These are phyloP conservation scores for Yamadazyma sp. DNA, from an alignment of 805 yeast species.

Conservation along the genomic window DNA sequence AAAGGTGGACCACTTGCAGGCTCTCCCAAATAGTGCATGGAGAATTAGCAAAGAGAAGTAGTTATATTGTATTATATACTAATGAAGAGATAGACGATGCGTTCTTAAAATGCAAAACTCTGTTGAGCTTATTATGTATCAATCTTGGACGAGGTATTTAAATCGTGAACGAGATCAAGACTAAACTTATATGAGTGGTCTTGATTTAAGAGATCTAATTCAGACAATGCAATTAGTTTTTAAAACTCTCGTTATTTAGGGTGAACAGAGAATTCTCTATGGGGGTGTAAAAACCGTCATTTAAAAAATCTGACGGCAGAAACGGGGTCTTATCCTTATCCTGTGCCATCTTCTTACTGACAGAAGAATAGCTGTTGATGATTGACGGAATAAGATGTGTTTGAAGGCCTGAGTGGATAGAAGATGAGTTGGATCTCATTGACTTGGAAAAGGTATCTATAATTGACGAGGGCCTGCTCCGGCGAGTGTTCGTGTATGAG, in stretches of 20 bases:
- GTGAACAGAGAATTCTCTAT: constrained; percentile 16
- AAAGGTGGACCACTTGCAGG: constrained; percentile 65
- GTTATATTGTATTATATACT: background rate
- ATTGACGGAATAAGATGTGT: constrained; percentile 42
- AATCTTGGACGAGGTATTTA: too few relatives aligned
- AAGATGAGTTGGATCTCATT: constrained; percentile 10
- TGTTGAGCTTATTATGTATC: too few relatives aligned
- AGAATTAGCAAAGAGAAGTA: constrained; percentile 40
- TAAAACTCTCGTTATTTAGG: constrained; percentile 7
- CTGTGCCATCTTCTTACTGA: constrained; percentile 34
- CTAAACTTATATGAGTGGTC: too few relatives aligned
- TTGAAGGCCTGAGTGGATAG: constrained; percentile 17
- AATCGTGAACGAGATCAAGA: too few relatives aligned
- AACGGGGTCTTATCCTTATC: constrained; percentile 41
- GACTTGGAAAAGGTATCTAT: constrained; percentile 7
- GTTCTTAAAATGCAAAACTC: background rate
- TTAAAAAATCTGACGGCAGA: constrained; percentile 42
- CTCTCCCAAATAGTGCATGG: constrained; percentile 76
- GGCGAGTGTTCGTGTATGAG: too few relatives aligned
- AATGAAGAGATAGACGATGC: background rate
- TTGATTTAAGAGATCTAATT: constrained; percentile 1
- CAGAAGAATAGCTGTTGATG: constrained; percentile 38
- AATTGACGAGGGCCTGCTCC: constrained; percentile 2
- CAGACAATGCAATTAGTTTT: too few relatives aligned
- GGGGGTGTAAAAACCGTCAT: constrained; percentile 27